Conservation (phyloP, 306 rosid species). For the Quercus bicolor region DNA sequence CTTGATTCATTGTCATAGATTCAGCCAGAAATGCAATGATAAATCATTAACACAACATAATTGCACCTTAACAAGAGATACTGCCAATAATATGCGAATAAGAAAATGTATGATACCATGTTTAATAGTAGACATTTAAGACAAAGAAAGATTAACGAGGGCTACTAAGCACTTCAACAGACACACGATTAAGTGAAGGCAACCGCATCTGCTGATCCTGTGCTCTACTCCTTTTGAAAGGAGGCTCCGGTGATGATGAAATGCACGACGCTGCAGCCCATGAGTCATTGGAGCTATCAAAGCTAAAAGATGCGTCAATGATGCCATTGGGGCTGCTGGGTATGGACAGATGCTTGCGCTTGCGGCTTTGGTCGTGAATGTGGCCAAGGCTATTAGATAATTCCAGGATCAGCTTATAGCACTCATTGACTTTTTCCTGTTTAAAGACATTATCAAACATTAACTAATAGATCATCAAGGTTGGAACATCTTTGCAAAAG, state of each 20-base stretch:
- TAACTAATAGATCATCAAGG: constrained; percentile 8
- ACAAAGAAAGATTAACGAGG: constrained; percentile 47
- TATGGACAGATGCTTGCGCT: constrained; percentile 44
- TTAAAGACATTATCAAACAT: constrained; percentile 21
- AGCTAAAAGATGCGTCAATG: constrained; percentile 55
- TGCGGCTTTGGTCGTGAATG: constrained; percentile 31
- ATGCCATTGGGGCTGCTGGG: constrained; percentile 63
- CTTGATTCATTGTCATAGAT: constrained; percentile 35
- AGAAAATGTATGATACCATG: constrained; percentile 34
- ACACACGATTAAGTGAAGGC: constrained; percentile 43
- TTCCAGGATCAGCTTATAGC: constrained; percentile 58
- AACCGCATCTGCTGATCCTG: constrained; percentile 66
- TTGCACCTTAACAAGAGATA: constrained; percentile 33
- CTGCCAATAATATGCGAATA: constrained; percentile 38
- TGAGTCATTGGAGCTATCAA: constrained; percentile 62
- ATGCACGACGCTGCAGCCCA: constrained; percentile 48
- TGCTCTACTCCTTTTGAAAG: constrained; percentile 50
- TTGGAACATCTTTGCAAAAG: constrained; percentile 2
- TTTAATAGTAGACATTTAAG: constrained; percentile 42
- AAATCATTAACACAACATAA: constrained; percentile 32
- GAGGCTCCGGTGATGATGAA: constrained; percentile 46
- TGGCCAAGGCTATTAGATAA: constrained; percentile 26
- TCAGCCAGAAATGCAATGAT: constrained; percentile 34
- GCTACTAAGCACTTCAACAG: constrained; percentile 50
- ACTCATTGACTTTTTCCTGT: constrained; percentile 66